Base-by-base conservation (phyloP, 2,329 filamentous ascomycete species). In the Metarhizium brunneum region DNA sequence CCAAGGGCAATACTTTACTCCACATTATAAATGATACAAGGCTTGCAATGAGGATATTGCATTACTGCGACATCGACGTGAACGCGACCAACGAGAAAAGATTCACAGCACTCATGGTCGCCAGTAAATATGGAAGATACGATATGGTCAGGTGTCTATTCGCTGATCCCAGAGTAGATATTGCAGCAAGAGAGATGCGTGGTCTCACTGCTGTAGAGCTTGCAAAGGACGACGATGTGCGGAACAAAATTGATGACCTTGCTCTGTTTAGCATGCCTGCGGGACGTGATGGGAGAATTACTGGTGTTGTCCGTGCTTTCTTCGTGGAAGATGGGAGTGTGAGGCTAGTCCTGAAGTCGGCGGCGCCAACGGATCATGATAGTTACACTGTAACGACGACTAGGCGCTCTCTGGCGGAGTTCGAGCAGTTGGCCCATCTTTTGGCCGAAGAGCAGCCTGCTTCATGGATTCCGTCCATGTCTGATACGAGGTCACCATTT, bases 271-370 rank as follows among this genome's bases (percentile, higher is more conserved):
- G 88, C 20, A 84, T 85, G 68, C 77, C 82, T 1, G 78, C 88
- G 5, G 85, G 83, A 11, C 77, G 81, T 14, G 90, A 95, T 62
- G 87, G 87, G 4, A 84, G 92, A 29, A 92, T 92, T 25, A 97
- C 94, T 0, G 90, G 90, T 1, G 92, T 97, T 1, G 94, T 99
- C 0, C 83, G 94, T 56, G 94, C 92, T 0, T 96, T 95, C 71
- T 97, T 99, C 64, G 92, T 99, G 11, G 94, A 99, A 72, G 94
- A 99, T 71, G 92, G 89, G 10, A 95, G 89, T 0, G 88, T 97
- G 53, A 86, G 94, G 45, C 84, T 97, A 50, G 90, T 99, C 16
- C 77, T 99, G 59, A 99, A 99, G 68, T 96, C 92, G 2, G 94
- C 91, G 13, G 90, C 90, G 2, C 91, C 90, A 0, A 90, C 87